These are phyloP conservation scores for Suillus decipiens DNA, from an alignment of 768 basidiomycete species.

Conservation along the genomic window DNA sequence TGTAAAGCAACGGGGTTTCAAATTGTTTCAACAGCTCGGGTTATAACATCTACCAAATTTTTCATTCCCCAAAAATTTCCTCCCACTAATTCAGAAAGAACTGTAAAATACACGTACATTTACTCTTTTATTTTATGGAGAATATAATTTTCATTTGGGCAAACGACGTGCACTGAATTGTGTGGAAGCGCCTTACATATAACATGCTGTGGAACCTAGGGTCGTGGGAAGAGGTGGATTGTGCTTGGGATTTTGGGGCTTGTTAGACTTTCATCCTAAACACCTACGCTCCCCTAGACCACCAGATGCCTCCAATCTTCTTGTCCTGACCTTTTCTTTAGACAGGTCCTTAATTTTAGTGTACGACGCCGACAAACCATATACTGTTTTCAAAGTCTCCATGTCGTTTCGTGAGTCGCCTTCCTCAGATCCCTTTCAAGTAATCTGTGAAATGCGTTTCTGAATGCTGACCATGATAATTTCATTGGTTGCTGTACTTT, in stretches of 20 bases:
- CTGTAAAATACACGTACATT: slow-evolving; percentile 2
- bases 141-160: slow-evolving; percentile 1
- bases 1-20: neutral
- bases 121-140: slow-evolving; percentile 3
- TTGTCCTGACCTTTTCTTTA: slow-evolving; percentile 18
- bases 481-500: slow-evolving; percentile 10
- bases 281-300: slow-evolving; percentile 33
- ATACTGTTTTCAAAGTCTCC: slow-evolving; percentile 7
- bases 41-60: slow-evolving; percentile 75
- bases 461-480: slow-evolving; percentile 16
- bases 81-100: neutral
- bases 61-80: slow-evolving; percentile 33
- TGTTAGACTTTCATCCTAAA: slow-evolving; percentile 11
- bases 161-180: neutral
- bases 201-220: neutral
- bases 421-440: slow-evolving; percentile 4
- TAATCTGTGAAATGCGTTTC: slow-evolving; percentile 2
- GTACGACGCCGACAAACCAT: slow-evolving; percentile 19
- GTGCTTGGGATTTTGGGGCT: slow-evolving; percentile 5
- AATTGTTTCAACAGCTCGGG: slow-evolving; percentile 51
- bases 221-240: slow-evolving; percentile 6
- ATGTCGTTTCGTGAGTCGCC: slow-evolving; percentile 19
- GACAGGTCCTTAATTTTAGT: slow-evolving; percentile 14
- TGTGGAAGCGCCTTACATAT: neutral
- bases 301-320: slow-evolving; percentile 27